A percentile compares a stretch with the other conserved stretches of the same genome.
These are phyloP conservation scores for Candida sphagnicola DNA, from an alignment of 805 yeast genomes.

Conservation along the genomic window DNA sequence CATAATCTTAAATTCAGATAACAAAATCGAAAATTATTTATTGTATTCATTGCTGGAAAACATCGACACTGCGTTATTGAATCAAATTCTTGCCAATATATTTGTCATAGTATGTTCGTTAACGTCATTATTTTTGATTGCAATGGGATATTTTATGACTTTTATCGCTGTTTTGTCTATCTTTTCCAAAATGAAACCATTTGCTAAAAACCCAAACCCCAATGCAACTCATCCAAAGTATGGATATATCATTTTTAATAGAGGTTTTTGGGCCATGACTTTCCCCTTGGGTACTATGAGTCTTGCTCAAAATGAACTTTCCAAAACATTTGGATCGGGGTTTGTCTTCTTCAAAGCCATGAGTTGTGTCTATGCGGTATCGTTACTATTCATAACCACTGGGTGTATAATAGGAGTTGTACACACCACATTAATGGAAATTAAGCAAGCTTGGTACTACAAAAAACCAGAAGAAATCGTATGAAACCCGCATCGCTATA, in stretches of 20 bases:
- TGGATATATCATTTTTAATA: constrained; percentile 16
- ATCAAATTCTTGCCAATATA: constrained; percentile 10
- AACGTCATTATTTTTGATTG: constrained; percentile 41
- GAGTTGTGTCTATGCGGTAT: constrained; percentile 56
- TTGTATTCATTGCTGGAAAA: constrained; percentile 5
- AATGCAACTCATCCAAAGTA: constrained; percentile 12
- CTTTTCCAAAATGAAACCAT: constrained; percentile 41
- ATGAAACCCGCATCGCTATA: neutral
- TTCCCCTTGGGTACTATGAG: constrained; percentile 88
- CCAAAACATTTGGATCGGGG: constrained; percentile 33
- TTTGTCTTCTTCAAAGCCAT: constrained; percentile 47
- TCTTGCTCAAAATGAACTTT: constrained; percentile 53
- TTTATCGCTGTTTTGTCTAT: constrained; percentile 31
- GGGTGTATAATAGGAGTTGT: constrained; percentile 30
- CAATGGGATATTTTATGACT: constrained; percentile 55
- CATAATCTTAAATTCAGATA: constrained; percentile 9
- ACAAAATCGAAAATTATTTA: constrained; percentile 1
- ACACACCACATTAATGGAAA: constrained; percentile 7
- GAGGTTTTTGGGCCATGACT: constrained; percentile 64
- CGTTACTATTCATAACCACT: constrained; percentile 42
- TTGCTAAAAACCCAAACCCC: constrained; percentile 25
- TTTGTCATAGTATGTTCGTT: constrained; percentile 20
- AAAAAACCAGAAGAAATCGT: neutral
- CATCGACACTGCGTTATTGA: constrained; percentile 10
- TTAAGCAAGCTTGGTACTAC: constrained; percentile 1